Percentiles rank a stretch among this genome's conserved stretches.
Conservation (phyloP, 108 stramenopile species). For the Skeletonema potamos region DNA sequence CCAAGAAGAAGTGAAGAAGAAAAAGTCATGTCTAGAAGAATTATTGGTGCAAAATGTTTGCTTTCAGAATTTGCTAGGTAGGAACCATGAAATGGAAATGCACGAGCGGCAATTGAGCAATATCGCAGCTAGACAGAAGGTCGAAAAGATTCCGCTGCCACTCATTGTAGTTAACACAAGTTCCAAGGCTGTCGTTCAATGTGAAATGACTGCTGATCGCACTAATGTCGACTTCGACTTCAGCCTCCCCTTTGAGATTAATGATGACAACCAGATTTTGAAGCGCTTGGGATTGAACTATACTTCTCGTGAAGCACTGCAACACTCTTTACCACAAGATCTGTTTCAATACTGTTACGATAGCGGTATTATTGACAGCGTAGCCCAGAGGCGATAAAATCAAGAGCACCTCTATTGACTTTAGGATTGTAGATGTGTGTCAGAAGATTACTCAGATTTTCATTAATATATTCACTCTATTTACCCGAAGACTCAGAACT, state of each 20-base stretch:
- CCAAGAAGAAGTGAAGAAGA: slow-evolving; percentile 55
- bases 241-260: slow-evolving; percentile 88
- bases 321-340: slow-evolving; percentile 62
- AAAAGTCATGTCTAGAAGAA: slow-evolving; percentile 77
- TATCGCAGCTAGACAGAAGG: neutral
- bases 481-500: neutral
- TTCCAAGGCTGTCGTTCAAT: slow-evolving; percentile 81
- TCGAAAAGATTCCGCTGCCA: slow-evolving; percentile 82
- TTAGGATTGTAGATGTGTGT: no score
- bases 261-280: slow-evolving; percentile 93
- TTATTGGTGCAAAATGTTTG: slow-evolving; percentile 87
- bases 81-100: slow-evolving; percentile 57
- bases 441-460: no score
- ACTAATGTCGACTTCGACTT: slow-evolving; percentile 93
- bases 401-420: neutral
- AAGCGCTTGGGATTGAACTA: slow-evolving; percentile 86
- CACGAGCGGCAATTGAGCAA: slow-evolving; percentile 1
- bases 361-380: slow-evolving; percentile 46
- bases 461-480: no score
- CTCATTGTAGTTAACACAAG: slow-evolving; percentile 92
- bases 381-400: slow-evolving; percentile 7
- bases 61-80: slow-evolving; percentile 76
- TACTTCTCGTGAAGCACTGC: slow-evolving; percentile 43
- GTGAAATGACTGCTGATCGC: slow-evolving; percentile 88
- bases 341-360: slow-evolving; percentile 58